Conservation (phyloP, 2,329 filamentous ascomycete genomes). For the Diplodia scrobiculata region DNA sequence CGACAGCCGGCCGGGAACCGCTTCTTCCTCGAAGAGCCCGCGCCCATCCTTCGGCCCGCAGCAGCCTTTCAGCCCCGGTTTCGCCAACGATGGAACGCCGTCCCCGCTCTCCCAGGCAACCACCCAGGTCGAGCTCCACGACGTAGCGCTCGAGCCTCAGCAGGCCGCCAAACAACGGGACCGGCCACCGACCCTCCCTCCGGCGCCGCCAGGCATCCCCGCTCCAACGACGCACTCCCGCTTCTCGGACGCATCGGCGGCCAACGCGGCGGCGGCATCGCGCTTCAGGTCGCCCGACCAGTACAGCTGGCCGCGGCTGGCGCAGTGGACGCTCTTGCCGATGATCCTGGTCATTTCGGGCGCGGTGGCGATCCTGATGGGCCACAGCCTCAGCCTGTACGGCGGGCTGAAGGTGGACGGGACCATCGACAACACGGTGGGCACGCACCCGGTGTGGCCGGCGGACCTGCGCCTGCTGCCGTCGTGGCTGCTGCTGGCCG, state of each 20-base stretch:
- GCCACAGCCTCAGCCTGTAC: constrained; percentile 26
- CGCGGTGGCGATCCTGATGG: constrained; percentile 18
- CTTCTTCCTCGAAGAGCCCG: not conserved
- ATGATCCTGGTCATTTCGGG: constrained; percentile 1
- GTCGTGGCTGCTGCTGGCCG: constrained; percentile 24
- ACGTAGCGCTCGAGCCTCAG: not conserved
- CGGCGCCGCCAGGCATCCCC: not conserved
- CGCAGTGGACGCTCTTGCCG: constrained; percentile 17
- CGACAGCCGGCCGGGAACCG: not conserved
- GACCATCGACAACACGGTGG: constrained; percentile 6
- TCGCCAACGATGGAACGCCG: constrained; percentile 7
- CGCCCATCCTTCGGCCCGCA: not conserved
- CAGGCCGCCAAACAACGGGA: not conserved
- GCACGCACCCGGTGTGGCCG: constrained; percentile 21
- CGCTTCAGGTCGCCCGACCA: not conserved
- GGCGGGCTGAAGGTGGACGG: constrained; percentile 16
- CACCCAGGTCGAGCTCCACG: not conserved
- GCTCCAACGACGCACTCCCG: constrained; percentile 6
- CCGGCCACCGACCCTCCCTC: constrained; percentile 4
- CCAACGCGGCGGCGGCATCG: not conserved
- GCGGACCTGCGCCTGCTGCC: constrained; percentile 11
- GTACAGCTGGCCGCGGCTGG: not conserved
- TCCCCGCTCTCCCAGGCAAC: constrained; percentile 15
- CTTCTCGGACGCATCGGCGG: constrained; percentile 4
- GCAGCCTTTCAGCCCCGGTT: constrained; percentile 1